phyloP scores from a whole-genome alignment of 2,329 filamentous ascomycete genomes.

The Parafenestella ontariensis region DNA sequence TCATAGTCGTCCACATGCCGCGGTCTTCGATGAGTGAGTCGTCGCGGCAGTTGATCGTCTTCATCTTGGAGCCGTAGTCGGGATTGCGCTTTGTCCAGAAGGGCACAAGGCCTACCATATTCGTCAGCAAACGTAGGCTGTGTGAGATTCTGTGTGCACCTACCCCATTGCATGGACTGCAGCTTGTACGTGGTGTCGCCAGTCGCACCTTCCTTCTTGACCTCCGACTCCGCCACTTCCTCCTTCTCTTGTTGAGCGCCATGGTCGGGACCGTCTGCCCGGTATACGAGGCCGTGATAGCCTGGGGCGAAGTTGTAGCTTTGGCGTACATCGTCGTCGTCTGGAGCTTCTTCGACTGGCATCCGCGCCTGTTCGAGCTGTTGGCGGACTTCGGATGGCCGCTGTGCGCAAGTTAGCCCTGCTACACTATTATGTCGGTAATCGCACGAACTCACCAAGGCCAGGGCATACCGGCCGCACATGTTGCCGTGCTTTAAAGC shows the following conservation, averaged over 20 bases:
- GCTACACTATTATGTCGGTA: not conserved
- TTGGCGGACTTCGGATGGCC: constrained; percentile 76
- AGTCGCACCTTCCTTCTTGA: constrained; percentile 20
- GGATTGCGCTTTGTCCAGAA: constrained; percentile 91
- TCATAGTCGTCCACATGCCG: constrained; percentile 94
- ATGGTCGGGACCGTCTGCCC: constrained; percentile 72
- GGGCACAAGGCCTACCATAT: constrained; percentile 70
- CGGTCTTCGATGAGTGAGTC: constrained; percentile 78
- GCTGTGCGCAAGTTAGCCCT: constrained; percentile 56
- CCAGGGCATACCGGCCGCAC: constrained; percentile 73
- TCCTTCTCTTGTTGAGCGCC: constrained; percentile 51
- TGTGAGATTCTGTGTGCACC: constrained; percentile 8
- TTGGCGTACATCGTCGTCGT: constrained; percentile 73
- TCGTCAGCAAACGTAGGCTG: constrained; percentile 18
- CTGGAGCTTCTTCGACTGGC: constrained; percentile 73
- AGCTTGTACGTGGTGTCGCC: constrained; percentile 73
- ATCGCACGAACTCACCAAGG: constrained; percentile 58
- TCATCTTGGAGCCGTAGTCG: constrained; percentile 77
- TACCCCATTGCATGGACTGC: constrained; percentile 92
- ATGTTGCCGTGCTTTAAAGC: constrained; percentile 52
- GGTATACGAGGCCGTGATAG: constrained; percentile 83
- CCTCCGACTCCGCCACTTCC: constrained; percentile 1
- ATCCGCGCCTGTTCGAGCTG: constrained; percentile 78
- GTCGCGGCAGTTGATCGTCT: constrained; percentile 93
- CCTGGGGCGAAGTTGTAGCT: constrained; percentile 95